Conservation (phyloP, 2,329 filamentous ascomycete genomes). For the Penicillium occitanis region DNA sequence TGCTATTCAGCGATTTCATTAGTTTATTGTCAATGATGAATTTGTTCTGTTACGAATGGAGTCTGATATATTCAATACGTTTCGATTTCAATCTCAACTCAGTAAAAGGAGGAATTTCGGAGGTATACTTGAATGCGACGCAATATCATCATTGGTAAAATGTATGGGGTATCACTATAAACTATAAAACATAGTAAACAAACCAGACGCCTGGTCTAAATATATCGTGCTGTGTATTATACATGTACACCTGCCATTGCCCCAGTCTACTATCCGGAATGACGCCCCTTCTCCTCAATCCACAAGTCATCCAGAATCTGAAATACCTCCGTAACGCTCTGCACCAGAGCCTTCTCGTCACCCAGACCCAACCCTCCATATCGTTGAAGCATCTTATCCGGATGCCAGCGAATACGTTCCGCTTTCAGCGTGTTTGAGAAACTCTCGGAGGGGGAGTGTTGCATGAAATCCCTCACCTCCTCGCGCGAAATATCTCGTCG, state of each 20-base stretch:
- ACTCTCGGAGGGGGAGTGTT: conserved; percentile 49
- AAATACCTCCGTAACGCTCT: conserved; percentile 83
- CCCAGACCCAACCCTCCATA: conserved; percentile 71
- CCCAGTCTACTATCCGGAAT: too few species aligned
- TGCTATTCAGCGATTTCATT: conserved; percentile 23
- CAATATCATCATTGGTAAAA: not conserved
- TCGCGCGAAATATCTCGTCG: conserved; percentile 58
- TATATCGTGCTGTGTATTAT: not conserved
- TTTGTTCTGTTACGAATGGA: conserved; percentile 5
- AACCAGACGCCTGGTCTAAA: not conserved
- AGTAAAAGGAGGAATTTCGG: not conserved
- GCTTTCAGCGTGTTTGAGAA: conserved; percentile 64
- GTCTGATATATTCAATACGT: not conserved
- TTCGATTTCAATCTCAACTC: not conserved
- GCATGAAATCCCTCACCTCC: conserved; percentile 69
- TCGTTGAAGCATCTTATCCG: conserved; percentile 93
- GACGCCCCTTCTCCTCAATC: conserved; percentile 56
- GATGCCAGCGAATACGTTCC: conserved; percentile 93
- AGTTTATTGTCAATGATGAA: conserved; percentile 9
- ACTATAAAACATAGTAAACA: conserved; percentile 11
- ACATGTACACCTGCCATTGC: too few species aligned
- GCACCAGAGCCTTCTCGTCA: conserved; percentile 62
- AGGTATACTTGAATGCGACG: not conserved
- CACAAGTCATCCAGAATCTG: conserved; percentile 84
- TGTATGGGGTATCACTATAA: conserved; percentile 6